Percentiles rank a stretch among this genome's conserved stretches.
Evolutionary conservation across 345 rosid species (phyloP).

Genomic region (Euphorbia peplus): DNA sequence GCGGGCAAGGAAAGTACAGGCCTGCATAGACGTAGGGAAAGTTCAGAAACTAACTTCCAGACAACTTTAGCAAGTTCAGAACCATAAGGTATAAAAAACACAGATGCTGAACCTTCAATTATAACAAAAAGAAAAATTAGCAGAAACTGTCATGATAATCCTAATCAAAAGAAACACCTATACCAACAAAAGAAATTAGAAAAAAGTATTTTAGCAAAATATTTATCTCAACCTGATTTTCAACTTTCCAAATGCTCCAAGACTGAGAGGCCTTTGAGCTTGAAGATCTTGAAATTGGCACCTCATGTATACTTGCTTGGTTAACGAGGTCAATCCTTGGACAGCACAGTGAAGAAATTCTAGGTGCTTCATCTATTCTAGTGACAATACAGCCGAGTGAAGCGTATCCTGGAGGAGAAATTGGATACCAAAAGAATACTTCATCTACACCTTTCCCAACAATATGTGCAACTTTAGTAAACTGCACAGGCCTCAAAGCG

Average conservation of each 20-base stretch:
- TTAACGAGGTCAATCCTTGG: conserved; percentile 91
- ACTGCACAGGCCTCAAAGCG: conserved; percentile 86
- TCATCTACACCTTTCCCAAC: conserved; percentile 86
- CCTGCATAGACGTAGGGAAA: conserved; percentile 47
- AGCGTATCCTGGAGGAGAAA: conserved; percentile 96
- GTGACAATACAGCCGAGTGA: conserved; percentile 87
- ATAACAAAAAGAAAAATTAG: not conserved
- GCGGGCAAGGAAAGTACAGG: conserved; percentile 93
- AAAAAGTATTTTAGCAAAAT: conserved; percentile 11
- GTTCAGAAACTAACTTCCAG: conserved; percentile 9
- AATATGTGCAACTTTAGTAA: conserved; percentile 80
- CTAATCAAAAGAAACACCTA: not conserved
- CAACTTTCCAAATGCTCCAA: conserved; percentile 99
- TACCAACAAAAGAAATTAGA: conserved; percentile 1
- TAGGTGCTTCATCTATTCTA: conserved; percentile 70
- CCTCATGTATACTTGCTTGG: conserved; percentile 72
- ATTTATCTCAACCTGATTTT: conserved; percentile 74
- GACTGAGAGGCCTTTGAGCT: conserved; percentile 71
- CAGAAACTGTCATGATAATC: not conserved
- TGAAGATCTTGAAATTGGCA: conserved; percentile 75
- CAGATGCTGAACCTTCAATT: not conserved
- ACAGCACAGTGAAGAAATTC: conserved; percentile 65
- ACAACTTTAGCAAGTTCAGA: conserved; percentile 9
- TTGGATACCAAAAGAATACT: conserved; percentile 89
- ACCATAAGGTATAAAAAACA: conserved; percentile 3